Base-by-base conservation (phyloP, 2,329 filamentous ascomycete species). In the Aureobasidium sp. region DNA sequence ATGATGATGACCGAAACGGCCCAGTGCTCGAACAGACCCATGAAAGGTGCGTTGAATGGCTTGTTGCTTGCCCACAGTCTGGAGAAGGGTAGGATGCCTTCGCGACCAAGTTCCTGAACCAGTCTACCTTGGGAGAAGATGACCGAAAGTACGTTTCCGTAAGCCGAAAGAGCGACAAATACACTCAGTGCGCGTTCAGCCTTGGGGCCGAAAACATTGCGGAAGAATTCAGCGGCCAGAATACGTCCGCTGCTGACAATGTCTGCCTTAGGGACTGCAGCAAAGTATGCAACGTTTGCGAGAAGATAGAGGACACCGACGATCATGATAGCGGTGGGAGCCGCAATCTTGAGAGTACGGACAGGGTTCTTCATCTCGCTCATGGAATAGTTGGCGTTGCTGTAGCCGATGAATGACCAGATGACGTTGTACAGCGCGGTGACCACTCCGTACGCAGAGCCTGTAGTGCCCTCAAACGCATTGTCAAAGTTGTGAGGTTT, bases 361-460 rank as follows among this genome's bases (percentile, higher is more conserved):
- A 60, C 45, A 11, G 57, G 57, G 12, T 60, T 60, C 70, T 80
- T 84, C 51, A 84, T 87, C 75, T 89, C 87, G 69, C 80, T 82
- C 36, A 86, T 72, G 15, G 82, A 84, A 68, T 88, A 87, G 74
- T 87, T 87, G 70, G 84, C 85, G 71, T 87, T 88, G 75, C 79
- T 83, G 77, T 60, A 87, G 27, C 86, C 86, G 66, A 87, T 82
- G 68, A 85, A 89, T 64, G 82, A 85, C 82, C 86, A 89, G 68
- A 89, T 86, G 65, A 89, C 85, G 67, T 88, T 89, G 77, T 87
- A 88, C 0, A 89, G 75, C 0, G 87, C 85, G 1, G 84, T 88
- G n/a, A 87, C 85, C 37, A 87, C 79, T 52, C 84, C 84, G 65
- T 89, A 89, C 1, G 84, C 81, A 66, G 81, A 86, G 8, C 83